phyloP scores from a whole-genome alignment of 2,329 filamentous ascomycete genomes.

The Diplocarpon rosae region DNA sequence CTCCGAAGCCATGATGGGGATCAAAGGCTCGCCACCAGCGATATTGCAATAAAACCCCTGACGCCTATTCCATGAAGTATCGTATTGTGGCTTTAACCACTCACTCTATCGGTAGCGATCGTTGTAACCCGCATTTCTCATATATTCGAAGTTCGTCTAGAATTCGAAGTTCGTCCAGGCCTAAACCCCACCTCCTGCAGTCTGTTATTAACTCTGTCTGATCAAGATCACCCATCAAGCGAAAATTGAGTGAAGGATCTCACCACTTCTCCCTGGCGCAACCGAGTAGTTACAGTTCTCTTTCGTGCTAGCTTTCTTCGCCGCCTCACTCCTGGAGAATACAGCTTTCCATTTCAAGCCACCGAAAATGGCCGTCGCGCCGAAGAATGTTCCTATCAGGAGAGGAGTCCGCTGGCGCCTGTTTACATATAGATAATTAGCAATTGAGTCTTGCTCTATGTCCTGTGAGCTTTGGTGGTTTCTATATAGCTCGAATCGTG shows the following conservation, averaged over 20 bases:
- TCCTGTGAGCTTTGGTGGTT: background rate
- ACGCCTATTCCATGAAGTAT: too few relatives aligned
- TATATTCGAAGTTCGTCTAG: too few relatives aligned
- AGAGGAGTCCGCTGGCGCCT: slow-evolving; percentile 22
- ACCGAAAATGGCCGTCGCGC: slow-evolving; percentile 21
- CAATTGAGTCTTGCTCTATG: background rate
- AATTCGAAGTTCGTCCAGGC: too few relatives aligned
- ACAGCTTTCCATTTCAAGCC: slow-evolving; percentile 27
- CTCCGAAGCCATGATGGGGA: too few relatives aligned
- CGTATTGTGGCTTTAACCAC: too few relatives aligned
- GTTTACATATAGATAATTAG: background rate
- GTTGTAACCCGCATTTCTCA: too few relatives aligned
- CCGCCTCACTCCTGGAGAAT: slow-evolving; percentile 24
- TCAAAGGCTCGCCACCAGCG: too few relatives aligned
- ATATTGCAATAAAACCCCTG: too few relatives aligned
- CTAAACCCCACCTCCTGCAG: slow-evolving; percentile 1
- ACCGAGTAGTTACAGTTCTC: slow-evolving; percentile 21
- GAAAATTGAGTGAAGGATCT: background rate
- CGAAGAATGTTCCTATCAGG: slow-evolving; percentile 22
- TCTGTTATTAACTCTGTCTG: background rate
- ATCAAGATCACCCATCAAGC: background rate
- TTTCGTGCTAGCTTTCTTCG: slow-evolving; percentile 22
- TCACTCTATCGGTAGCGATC: too few relatives aligned
- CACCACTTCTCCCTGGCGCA: slow-evolving; percentile 25
- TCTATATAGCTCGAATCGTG: background rate